A percentile compares a stretch with the other conserved stretches of the same genome.
These are phyloP conservation scores for Arthroderma uncinatum DNA, from an alignment of 2,329 filamentous ascomycete species.

Conservation along the genomic window DNA sequence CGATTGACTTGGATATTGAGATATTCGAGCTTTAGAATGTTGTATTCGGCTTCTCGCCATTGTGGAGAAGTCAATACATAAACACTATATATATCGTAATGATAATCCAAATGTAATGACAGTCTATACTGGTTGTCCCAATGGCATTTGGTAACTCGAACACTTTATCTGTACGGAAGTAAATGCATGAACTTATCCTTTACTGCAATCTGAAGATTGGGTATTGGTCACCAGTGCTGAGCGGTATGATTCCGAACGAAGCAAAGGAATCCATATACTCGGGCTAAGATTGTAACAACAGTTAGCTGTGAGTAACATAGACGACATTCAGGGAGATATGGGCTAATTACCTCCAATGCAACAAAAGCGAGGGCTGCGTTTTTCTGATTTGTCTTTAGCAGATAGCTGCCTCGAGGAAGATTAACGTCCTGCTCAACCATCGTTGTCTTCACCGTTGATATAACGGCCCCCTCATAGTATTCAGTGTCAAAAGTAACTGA, in stretches of 20 bases:
- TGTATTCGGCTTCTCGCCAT: too few species aligned
- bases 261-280: constrained; percentile 8
- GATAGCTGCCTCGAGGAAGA: constrained; percentile 1
- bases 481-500: neutral
- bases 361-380: constrained; percentile 8
- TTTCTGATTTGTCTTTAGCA: constrained; percentile 6
- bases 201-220: constrained; percentile 1
- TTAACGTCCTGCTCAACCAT: neutral
- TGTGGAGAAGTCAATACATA: too few species aligned
- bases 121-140: too few species aligned
- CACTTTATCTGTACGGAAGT: neutral
- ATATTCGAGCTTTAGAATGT: too few species aligned
- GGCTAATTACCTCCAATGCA: constrained; percentile 5
- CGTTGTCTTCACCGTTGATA: neutral
- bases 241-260: constrained; percentile 7
- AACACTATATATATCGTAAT: neutral
- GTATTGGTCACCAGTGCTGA: constrained; percentile 5
- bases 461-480: constrained; percentile 7
- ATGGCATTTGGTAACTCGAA: too few species aligned
- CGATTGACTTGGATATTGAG: too few species aligned
- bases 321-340: neutral
- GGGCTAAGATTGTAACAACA: neutral
- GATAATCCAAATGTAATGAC: neutral
- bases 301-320: neutral
- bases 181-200: neutral